Evolutionary conservation across 1,284 basidiomycete species (phyloP), one percentile per base, ranked within the genome.

Genomic region (Malassezia japonica): DNA sequence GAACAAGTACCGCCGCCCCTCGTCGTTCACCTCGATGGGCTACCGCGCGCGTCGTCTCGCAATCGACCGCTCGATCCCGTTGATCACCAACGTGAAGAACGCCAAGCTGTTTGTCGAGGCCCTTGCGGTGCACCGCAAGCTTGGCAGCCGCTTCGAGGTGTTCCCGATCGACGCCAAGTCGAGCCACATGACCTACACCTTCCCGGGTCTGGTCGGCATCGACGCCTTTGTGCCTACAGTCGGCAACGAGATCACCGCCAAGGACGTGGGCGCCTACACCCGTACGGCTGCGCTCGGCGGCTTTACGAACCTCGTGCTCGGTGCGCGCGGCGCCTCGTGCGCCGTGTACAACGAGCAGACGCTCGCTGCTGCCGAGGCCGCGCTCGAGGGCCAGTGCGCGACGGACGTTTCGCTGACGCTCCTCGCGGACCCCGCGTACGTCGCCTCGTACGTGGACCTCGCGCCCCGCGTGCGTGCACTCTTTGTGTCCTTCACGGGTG

Each of bases 51-150:
- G 94, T 73, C 86, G 92, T 60, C 91, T 96, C 86, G 92, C 94
- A n/a, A 92, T 99, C 59, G 92, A 99, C 76, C 95, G 92, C 69
- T 91, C 90, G 28, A 84, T 98, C 32, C 92, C 94, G 0, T 79
- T 98, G 47, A 90, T 98, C 74, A 98, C 92, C 53, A 98, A 99
- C 74, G 86, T 98, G 77, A 98, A 99, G 79, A 91, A 90, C 72
- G 94, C 94, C 58, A 98, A 98, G 76, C 80, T 99, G 68, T 82
- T 98, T 43, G 86, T 89, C 33, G 91, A 98, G 75, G 94, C 92
- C 2, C 81, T 98, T 53, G 85, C 95, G 55, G 83, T 64, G 31
- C 61, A 70, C 56, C 61, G 67, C 46, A 61, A 61, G 89, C 62
- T 87, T 82, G 74, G 62, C 27, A 84, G 90, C 15, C 73, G 75